Evolutionary conservation across 139 green algal genomes (phyloP).

Genomic region (Tetraselmis chui): DNA sequence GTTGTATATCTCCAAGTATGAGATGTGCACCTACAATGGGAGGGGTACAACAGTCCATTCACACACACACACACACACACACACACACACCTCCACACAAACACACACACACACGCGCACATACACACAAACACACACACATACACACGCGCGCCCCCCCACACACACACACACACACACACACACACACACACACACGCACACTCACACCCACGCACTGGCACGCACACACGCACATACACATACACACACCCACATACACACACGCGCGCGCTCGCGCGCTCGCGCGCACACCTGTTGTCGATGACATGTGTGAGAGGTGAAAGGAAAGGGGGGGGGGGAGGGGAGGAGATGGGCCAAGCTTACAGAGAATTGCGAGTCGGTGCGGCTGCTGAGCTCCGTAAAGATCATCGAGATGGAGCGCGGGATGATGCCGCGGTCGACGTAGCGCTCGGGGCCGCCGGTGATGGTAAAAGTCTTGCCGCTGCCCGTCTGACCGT

Average conservation of each 20-base stretch:
- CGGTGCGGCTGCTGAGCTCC: conserved; percentile 41
- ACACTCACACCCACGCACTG: too few relatives aligned
- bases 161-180: too few relatives aligned
- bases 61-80: neutral
- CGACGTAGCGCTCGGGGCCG: conserved; percentile 48
- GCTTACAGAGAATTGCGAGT: conserved; percentile 18
- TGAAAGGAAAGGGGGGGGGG: neutral
- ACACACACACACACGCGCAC: too few relatives aligned
- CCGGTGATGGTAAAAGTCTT: conserved; percentile 78
- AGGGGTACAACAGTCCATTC: neutral
- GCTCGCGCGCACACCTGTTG: too few relatives aligned
- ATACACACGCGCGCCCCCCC: too few relatives aligned
- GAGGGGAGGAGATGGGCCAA: neutral
- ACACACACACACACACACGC: neutral
- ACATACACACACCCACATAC: too few relatives aligned
- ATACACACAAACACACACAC: too few relatives aligned
- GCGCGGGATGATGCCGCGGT: conserved; percentile 78
- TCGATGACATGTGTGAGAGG: neutral
- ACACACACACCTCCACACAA: too few relatives aligned
- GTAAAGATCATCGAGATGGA: conserved; percentile 62
- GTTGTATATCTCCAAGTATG: conserved; percentile 89
- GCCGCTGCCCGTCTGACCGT: conserved; percentile 66
- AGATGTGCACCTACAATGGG: conserved; percentile 59
- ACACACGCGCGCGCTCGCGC: too few relatives aligned
- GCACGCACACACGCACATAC: too few relatives aligned